Conservation (phyloP, 306 rosid genomes). For the Erythrophleum fordii region DNA sequence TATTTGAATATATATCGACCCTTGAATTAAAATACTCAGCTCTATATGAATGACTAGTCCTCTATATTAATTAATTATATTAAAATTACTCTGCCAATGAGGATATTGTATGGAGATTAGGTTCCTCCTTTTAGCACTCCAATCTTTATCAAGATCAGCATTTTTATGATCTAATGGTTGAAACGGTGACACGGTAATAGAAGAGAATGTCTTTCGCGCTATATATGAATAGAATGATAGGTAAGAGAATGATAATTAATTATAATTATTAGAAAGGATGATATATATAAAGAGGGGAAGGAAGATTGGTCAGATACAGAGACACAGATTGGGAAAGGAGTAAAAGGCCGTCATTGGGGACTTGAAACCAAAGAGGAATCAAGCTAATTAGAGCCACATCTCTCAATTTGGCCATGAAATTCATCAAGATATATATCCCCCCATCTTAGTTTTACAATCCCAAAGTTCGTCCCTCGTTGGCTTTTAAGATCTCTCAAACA, state of each 20-base stretch:
- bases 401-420: conserved; percentile 66
- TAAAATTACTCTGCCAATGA: neutral
- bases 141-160: conserved; percentile 43
- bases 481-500: conserved; percentile 60
- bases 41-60: too few species aligned
- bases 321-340: conserved; percentile 26
- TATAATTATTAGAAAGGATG: neutral
- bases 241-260: neutral
- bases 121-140: conserved; percentile 25
- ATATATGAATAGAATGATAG: neutral
- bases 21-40: too few species aligned
- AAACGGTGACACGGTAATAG: conserved; percentile 45
- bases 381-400: neutral
- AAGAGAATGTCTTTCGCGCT: conserved; percentile 59
- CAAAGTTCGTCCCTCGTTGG: conserved; percentile 52
- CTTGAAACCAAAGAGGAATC: conserved; percentile 55
- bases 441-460: conserved; percentile 50
- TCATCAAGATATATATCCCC: conserved; percentile 44
- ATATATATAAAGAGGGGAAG: neutral
- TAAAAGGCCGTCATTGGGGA: conserved; percentile 59
- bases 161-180: conserved; percentile 49
- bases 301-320: conserved; percentile 44
- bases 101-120: neutral
- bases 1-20: too few species aligned
- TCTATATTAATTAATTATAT: neutral